A percentile compares a stretch with the other conserved stretches of the same genome.
Evolutionary conservation across 2,329 filamentous ascomycete genomes (phyloP).

Genomic region (Xylariaceae sp.): DNA sequence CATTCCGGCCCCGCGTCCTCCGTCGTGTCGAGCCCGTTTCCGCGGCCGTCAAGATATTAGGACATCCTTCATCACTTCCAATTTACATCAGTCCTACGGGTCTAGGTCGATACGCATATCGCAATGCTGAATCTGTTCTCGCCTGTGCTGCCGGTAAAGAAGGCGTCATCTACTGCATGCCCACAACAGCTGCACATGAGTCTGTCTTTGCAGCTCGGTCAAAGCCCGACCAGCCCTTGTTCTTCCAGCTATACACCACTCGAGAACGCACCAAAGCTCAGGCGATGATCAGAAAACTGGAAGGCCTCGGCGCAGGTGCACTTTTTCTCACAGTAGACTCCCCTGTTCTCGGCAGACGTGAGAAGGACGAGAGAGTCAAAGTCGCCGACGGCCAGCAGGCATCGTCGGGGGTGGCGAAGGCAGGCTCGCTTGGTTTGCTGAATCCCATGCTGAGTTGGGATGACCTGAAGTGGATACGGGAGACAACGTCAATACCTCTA

Average conservation of each 20-base stretch:
- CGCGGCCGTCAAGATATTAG: slow-evolving; percentile 51
- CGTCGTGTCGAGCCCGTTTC: slow-evolving; percentile 53
- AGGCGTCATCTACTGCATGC: slow-evolving; percentile 57
- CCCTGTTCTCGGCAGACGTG: slow-evolving; percentile 55
- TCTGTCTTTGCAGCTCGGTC: slow-evolving; percentile 19
- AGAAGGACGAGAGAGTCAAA: slow-evolving; percentile 20
- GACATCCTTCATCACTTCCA: slow-evolving; percentile 49
- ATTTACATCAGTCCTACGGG: slow-evolving; percentile 59
- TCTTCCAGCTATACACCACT: slow-evolving; percentile 64
- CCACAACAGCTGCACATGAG: slow-evolving; percentile 37
- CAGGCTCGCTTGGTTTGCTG: slow-evolving; percentile 6
- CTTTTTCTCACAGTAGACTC: slow-evolving; percentile 62
- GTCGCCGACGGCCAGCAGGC: neutral
- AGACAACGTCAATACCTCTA: slow-evolving; percentile 13
- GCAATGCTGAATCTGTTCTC: slow-evolving; percentile 59
- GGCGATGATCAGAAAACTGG: slow-evolving; percentile 49
- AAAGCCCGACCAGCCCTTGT: slow-evolving; percentile 47
- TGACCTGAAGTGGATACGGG: slow-evolving; percentile 20
- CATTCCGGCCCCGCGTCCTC: slow-evolving; percentile 59
- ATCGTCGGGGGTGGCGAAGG: slow-evolving; percentile 18
- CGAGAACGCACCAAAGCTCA: slow-evolving; percentile 56
- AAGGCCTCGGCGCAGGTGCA: slow-evolving; percentile 56
- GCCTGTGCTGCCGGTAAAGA: slow-evolving; percentile 54
- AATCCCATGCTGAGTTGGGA: slow-evolving; percentile 21
- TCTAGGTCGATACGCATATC: slow-evolving; percentile 57